These are phyloP conservation scores for Clathrus columnatus DNA, from an alignment of 768 basidiomycete genomes.

Conservation along the genomic window DNA sequence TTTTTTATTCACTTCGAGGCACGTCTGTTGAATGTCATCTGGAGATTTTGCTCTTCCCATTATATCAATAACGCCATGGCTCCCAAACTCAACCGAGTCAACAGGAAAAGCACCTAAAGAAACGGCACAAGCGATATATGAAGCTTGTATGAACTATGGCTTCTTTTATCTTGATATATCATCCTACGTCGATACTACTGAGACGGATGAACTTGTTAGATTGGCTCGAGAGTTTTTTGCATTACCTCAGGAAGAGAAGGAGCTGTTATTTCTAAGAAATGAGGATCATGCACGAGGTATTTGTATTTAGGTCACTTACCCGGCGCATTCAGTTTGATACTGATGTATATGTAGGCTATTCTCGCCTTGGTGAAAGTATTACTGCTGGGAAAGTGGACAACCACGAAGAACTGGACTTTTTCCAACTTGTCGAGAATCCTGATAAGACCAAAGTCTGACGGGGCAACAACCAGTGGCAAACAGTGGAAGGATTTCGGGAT, in stretches of 20 bases:
- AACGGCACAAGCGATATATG: constrained; percentile 44
- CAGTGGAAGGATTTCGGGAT: constrained; percentile 43
- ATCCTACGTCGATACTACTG: constrained; percentile 42
- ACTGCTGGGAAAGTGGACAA: constrained; percentile 79
- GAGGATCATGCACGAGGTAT: constrained; percentile 74
- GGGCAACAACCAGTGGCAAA: constrained; percentile 87
- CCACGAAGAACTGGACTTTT: constrained; percentile 81
- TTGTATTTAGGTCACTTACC: not conserved
- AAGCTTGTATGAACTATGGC: constrained; percentile 68
- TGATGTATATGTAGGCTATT: constrained; percentile 45
- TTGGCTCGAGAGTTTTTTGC: constrained; percentile 69
- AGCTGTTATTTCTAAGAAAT: constrained; percentile 54
- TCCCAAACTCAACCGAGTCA: constrained; percentile 28
- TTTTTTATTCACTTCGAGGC: too few species aligned
- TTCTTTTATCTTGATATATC: constrained; percentile 85
- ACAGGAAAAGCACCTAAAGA: constrained; percentile 1
- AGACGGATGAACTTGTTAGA: constrained; percentile 55
- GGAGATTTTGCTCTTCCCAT: constrained; percentile 42
- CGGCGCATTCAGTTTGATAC: too few species aligned
- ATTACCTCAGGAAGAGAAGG: constrained; percentile 69
- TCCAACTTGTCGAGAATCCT: constrained; percentile 59
- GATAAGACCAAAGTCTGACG: constrained; percentile 64
- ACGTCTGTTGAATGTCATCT: not conserved
- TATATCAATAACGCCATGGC: constrained; percentile 63
- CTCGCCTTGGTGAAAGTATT: constrained; percentile 72